Conservation (phyloP, 139 green algal species). For the Astrephomene gubernaculifera region DNA sequence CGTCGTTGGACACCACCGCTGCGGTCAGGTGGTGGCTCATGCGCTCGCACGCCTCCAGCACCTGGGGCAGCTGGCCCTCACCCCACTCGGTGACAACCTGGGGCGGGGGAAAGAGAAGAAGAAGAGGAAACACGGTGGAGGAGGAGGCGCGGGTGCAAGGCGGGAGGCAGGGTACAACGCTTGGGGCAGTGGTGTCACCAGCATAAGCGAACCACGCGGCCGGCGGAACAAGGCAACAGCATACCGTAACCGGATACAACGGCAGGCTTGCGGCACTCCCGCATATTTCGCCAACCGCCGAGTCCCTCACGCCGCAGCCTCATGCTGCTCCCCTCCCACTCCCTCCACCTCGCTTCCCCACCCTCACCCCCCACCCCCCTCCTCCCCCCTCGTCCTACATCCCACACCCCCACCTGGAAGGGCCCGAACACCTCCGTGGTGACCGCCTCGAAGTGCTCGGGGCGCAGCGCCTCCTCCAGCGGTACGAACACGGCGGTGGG, state of each 20-base stretch:
- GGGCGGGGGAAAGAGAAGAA: not conserved
- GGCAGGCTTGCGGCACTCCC: too few relatives aligned
- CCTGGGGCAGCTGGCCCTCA: conserved; percentile 79
- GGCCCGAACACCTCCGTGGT: conserved; percentile 98
- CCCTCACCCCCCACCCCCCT: too few relatives aligned
- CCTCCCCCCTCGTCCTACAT: too few relatives aligned
- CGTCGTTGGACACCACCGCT: conserved; percentile 84
- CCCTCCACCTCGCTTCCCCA: too few relatives aligned
- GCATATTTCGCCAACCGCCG: too few relatives aligned
- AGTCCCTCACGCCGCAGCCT: too few relatives aligned
- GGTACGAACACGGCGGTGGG: conserved; percentile 96
- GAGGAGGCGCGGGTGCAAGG: not conserved
- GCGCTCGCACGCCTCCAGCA: conserved; percentile 88
- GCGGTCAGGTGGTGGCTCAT: conserved; percentile 96
- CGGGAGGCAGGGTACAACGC: not conserved
- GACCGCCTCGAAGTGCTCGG: conserved; percentile 76
- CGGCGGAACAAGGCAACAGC: too few relatives aligned
- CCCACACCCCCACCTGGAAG: conserved; percentile 87
- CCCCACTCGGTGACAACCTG: conserved; percentile 92
- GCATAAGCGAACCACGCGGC: too few relatives aligned
- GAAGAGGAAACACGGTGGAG: not conserved
- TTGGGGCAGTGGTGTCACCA: too few relatives aligned
- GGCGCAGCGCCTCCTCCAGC: conserved; percentile 67
- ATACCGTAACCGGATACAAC: too few relatives aligned
- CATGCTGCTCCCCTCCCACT: too few relatives aligned